Percentiles rank a stretch among this genome's conserved stretches.
These are phyloP conservation scores for Erysimum cheiri DNA, from an alignment of 441 rosid genomes.

Conservation along the genomic window DNA sequence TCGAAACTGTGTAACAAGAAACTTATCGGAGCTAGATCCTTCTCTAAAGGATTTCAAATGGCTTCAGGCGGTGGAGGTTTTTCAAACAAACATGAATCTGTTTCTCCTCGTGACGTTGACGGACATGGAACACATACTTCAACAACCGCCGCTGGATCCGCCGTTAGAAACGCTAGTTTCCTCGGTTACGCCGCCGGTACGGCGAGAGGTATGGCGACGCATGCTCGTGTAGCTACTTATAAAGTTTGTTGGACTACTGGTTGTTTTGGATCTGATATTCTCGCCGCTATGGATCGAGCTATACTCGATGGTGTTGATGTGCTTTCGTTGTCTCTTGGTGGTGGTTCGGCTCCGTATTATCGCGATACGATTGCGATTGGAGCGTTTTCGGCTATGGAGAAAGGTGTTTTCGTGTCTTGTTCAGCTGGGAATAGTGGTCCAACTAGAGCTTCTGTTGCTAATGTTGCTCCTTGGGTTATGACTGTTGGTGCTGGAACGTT, in stretches of 20 bases:
- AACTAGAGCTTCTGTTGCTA: constrained; percentile 57
- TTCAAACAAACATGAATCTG: constrained; percentile 53
- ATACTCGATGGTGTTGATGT: constrained; percentile 80
- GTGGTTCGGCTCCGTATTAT: constrained; percentile 72
- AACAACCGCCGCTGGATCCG: constrained; percentile 80
- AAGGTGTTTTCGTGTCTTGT: constrained; percentile 79
- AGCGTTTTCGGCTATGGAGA: constrained; percentile 76
- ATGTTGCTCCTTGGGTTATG: constrained; percentile 95
- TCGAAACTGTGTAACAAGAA: constrained; percentile 75
- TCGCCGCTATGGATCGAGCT: constrained; percentile 86
- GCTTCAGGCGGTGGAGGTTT: constrained; percentile 50
- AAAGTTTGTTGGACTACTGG: constrained; percentile 86
- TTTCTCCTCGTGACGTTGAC: constrained; percentile 76
- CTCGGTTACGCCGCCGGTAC: constrained; percentile 72
- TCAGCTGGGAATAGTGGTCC: constrained; percentile 94
- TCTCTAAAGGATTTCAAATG: constrained; percentile 78
- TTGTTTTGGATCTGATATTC: constrained; percentile 83
- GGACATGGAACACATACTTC: constrained; percentile 95
- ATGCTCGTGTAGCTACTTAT: constrained; percentile 74
- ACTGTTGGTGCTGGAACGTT: constrained; percentile 92
- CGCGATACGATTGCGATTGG: constrained; percentile 80
- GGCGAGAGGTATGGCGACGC: constrained; percentile 85
- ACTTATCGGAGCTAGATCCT: constrained; percentile 78
- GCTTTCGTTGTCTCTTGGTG: constrained; percentile 83
- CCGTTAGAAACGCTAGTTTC: constrained; percentile 72